These are phyloP conservation scores for Calonectria multiphialidica DNA, from an alignment of 2,329 filamentous ascomycete species.

Conservation along the genomic window DNA sequence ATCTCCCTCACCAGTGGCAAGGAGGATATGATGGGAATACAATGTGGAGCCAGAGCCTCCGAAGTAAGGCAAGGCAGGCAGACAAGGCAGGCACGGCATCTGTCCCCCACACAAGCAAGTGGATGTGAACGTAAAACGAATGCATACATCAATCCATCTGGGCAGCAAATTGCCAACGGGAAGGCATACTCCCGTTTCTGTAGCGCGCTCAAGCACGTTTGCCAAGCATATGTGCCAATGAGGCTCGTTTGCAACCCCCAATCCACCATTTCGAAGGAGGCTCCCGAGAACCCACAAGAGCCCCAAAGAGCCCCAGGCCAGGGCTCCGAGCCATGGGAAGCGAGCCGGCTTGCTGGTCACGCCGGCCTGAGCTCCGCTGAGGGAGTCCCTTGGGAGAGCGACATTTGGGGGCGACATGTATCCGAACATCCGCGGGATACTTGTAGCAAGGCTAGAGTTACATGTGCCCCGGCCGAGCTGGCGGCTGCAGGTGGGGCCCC, in stretches of 20 bases:
- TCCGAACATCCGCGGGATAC: conserved; percentile 23
- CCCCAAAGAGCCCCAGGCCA: conserved; percentile 13
- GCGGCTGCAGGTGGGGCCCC: conserved; percentile 22
- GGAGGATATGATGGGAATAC: not conserved
- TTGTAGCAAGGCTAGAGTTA: conserved; percentile 36
- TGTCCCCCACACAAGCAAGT: not conserved
- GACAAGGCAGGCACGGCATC: not conserved
- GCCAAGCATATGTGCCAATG: not conserved
- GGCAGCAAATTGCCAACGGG: not conserved
- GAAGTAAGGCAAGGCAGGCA: conserved; percentile 16
- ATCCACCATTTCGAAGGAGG: not conserved
- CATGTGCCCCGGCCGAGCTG: conserved; percentile 19
- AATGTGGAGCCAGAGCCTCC: not conserved
- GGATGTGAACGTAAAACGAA: not conserved
- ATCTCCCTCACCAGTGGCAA: not conserved
- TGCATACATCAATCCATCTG: not conserved
- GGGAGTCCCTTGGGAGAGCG: conserved; percentile 14
- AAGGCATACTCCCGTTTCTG: not conserved
- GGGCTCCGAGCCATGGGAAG: conserved; percentile 25
- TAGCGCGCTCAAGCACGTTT: not conserved
- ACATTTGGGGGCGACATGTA: conserved; percentile 20
- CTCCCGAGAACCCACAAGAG: conserved; percentile 6
- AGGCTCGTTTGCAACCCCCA: not conserved
- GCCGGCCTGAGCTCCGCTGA: conserved; percentile 22
- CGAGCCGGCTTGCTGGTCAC: conserved; percentile 31